Conservation (phyloP, 1,139 yeast genomes). For the Hanseniaspora gamundiae region DNA sequence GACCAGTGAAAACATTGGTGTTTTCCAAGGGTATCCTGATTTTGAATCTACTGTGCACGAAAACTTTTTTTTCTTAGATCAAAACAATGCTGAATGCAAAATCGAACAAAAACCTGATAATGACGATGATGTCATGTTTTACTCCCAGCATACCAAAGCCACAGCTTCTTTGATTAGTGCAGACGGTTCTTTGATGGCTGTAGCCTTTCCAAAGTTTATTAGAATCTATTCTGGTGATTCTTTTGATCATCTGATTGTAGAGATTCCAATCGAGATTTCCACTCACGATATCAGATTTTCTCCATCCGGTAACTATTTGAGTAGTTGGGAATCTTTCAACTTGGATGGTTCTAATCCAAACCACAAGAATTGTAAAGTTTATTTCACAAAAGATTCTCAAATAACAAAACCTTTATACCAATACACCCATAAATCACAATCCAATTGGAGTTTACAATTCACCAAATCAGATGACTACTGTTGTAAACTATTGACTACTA, state of each 20-base stretch:
- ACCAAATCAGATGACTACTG: constrained; percentile 25
- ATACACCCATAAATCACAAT: constrained; percentile 73
- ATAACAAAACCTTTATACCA: constrained; percentile 40
- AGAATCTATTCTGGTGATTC: constrained; percentile 45
- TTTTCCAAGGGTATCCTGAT: constrained; percentile 28
- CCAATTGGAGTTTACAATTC: constrained; percentile 50
- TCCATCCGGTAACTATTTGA: constrained; percentile 72
- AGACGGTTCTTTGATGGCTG: constrained; percentile 46
- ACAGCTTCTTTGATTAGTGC: constrained; percentile 33
- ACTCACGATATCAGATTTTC: constrained; percentile 74
- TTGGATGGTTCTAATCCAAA: constrained; percentile 35
- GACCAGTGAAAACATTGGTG: constrained; percentile 23
- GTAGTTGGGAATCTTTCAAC: constrained; percentile 88
- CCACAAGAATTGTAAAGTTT: constrained; percentile 69
- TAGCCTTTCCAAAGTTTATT: constrained; percentile 43
- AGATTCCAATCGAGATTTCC: constrained; percentile 35
- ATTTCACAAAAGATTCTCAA: constrained; percentile 30
- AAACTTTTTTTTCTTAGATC: constrained; percentile 2
- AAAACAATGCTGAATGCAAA: constrained; percentile 15
- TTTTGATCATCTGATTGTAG: constrained; percentile 31
- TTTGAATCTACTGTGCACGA: constrained; percentile 15
- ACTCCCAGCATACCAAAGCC: constrained; percentile 15
- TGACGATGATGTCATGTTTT: constrained; percentile 22
- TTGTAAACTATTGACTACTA: constrained; percentile 13
- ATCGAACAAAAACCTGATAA: constrained; percentile 27